phyloP scores from a whole-genome alignment of 208 protist genomes.

The Leishmania guyanensis region DNA sequence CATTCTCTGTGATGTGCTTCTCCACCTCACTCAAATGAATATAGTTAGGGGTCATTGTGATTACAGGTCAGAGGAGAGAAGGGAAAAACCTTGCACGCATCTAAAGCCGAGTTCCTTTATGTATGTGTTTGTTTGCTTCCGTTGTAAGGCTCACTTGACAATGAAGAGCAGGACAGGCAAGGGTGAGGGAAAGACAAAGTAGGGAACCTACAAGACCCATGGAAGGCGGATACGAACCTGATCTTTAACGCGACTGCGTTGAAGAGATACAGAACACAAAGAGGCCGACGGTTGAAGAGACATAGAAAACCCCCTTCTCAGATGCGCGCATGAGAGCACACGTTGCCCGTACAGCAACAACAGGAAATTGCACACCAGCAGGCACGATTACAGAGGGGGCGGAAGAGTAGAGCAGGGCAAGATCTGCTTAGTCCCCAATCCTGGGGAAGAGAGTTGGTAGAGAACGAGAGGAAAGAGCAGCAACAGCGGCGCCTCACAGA shows the following conservation, averaged over 20 bases:
- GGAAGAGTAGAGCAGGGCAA: neutral
- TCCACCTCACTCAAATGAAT: conserved; percentile 65
- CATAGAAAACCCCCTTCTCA: neutral
- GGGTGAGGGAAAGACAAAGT: neutral
- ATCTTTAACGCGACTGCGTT: neutral
- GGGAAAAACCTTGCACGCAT: neutral
- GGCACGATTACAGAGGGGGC: neutral
- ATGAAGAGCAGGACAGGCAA: neutral
- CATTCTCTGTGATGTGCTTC: conserved; percentile 64
- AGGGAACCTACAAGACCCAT: neutral
- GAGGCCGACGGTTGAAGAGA: neutral
- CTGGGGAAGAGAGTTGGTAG: neutral
- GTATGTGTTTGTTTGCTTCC: neutral
- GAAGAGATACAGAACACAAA: neutral
- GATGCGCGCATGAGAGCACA: neutral
- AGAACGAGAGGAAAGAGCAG: neutral
- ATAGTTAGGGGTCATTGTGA: conserved; percentile 22
- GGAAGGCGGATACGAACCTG: neutral
- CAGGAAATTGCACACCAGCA: neutral
- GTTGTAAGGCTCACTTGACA: neutral
- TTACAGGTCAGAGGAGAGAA: neutral
- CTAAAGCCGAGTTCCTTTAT: neutral
- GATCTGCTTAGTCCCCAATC: neutral
- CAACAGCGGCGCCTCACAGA: neutral
- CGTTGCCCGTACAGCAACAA: neutral